Evolutionary conservation across 371 early-diverging fungal species (phyloP), one percentile per base, ranked within the genome.

Genomic region (Apophysomyces sp.): DNA sequence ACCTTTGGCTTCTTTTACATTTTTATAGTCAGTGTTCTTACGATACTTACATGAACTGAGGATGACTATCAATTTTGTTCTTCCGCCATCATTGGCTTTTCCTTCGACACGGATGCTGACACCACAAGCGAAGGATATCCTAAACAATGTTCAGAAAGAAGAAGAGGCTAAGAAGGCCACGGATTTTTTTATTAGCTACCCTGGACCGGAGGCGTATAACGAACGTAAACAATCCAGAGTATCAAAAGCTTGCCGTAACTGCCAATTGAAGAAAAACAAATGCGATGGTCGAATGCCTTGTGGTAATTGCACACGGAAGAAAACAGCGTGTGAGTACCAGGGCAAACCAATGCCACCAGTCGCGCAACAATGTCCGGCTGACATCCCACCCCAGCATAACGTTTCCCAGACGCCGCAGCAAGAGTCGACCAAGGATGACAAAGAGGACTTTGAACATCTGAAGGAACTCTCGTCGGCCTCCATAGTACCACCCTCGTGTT

Each of bases 211-310:
- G 15, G 28, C 53, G 34, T 55, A 6, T n/a, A 62, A 62, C n/a
- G 62, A 34, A n/a, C 41, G 56, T 16, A 51, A 51, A 21, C 57
- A 63, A 37, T 16, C 56, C 34, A 63, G 49, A 44, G 49, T 44
- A 21, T 16, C 57, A 32, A 49, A 44, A 24, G 63, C 63, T 39
- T 63, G 63, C 28, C 27, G 31, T 6, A 31, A 27, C 9, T 63
- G 63, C 21, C 57, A 56, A 44, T 15, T 15, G 8, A 56, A 49
- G 31, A 63, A 63, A 29, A 39, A 36, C 24, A 56, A 57, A 57
- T 63, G 63, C 52, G 57, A 63, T 39, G 63, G 63, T 12, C 24
- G 28, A 12, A 29, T 32, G 4, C 63, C 57, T 5, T 63, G 63
- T 39, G 29, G 36, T 12, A 28, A 44, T n/a, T 63, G 63, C 27